Conservation (phyloP, 768 basidiomycete genomes). For the Clitopilus hobsonii region DNA sequence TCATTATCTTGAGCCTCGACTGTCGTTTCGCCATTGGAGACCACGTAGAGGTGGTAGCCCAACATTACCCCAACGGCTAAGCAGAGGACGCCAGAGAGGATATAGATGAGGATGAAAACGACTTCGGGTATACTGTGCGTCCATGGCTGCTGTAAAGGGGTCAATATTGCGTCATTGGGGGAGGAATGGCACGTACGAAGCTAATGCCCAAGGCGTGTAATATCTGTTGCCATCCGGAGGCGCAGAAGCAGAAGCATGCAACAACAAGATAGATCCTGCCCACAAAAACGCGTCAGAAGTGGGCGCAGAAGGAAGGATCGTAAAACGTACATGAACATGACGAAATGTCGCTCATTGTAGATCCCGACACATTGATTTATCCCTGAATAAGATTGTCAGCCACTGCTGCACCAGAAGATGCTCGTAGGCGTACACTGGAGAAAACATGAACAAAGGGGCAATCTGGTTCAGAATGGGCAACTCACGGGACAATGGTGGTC, state of each 20-base stretch:
- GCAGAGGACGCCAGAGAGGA: constrained; percentile 71
- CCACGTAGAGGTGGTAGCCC: constrained; percentile 66
- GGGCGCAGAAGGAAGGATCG: neutral
- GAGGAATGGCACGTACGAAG: constrained; percentile 31
- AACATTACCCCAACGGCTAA: constrained; percentile 73
- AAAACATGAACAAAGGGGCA: constrained; percentile 4
- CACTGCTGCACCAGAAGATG: no score
- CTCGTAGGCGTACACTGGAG: constrained; percentile 33
- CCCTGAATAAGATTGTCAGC: no score
- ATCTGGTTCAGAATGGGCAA: constrained; percentile 16
- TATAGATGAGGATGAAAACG: constrained; percentile 68
- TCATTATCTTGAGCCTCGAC: constrained; percentile 90
- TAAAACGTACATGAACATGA: constrained; percentile 82
- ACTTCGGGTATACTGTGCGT: constrained; percentile 60
- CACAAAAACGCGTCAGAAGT: neutral
- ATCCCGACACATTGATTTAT: constrained; percentile 97
- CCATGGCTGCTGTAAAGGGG: constrained; percentile 38
- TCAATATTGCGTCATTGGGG: neutral
- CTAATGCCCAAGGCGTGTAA: constrained; percentile 54
- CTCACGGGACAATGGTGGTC: constrained; percentile 90
- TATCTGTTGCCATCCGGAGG: constrained; percentile 60
- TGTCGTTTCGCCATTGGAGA: constrained; percentile 75
- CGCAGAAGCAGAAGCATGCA: constrained; percentile 54
- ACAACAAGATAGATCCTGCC: constrained; percentile 77
- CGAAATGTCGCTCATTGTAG: constrained; percentile 93